phyloP scores from a whole-genome alignment of 345 rosid species.

The Lepidium africanum region DNA sequence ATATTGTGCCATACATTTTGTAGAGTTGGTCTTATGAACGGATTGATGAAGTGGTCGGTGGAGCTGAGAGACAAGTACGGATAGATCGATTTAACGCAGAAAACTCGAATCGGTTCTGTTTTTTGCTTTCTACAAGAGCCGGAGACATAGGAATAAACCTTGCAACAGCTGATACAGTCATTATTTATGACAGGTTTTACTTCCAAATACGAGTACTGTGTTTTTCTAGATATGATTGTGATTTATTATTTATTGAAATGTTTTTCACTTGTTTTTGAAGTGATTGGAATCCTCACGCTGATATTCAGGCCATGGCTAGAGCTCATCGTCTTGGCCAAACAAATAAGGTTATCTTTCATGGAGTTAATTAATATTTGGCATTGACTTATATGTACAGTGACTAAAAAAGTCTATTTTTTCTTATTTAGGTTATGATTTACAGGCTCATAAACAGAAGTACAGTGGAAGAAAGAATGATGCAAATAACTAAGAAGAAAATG shows the following conservation, averaged over 20 bases:
- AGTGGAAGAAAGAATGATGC: conserved; percentile 81
- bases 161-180: conserved; percentile 93
- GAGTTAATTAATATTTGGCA: background rate
- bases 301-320: conserved; percentile 96
- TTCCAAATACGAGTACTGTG: background rate
- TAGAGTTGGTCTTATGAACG: conserved; percentile 82
- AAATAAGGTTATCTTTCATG: conserved; percentile 45
- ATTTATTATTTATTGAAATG: background rate
- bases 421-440: conserved; percentile 72
- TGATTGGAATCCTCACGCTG: conserved; percentile 98
- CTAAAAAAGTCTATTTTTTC: conserved; percentile 5
- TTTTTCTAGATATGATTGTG: background rate
- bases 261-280: conserved; percentile 32
- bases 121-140: conserved; percentile 89
- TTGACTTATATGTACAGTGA: background rate
- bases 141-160: conserved; percentile 95
- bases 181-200: conserved; percentile 76
- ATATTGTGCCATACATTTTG: background rate
- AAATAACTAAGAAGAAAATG: conserved; percentile 87
- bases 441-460: conserved; percentile 68
- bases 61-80: conserved; percentile 81
- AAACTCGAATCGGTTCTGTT: conserved; percentile 80
- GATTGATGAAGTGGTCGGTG: conserved; percentile 81
- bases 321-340: conserved; percentile 93
- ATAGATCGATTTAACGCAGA: conserved; percentile 84